Conservation (phyloP, 192 early-diverging fungal species). For the Backusella sp. region DNA sequence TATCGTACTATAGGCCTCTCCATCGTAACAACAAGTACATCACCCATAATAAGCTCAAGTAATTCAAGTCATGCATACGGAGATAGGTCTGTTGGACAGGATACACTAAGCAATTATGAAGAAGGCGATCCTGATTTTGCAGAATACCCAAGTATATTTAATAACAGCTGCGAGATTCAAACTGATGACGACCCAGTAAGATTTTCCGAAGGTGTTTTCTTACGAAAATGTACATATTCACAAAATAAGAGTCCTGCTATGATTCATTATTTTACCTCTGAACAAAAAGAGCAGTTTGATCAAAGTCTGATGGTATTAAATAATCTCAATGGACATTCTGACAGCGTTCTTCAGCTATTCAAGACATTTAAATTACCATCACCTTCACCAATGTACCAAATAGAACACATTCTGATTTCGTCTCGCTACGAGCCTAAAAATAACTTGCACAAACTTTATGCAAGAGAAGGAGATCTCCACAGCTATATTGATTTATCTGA, state of each 20-base stretch:
- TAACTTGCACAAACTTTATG: neutral
- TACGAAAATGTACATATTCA: neutral
- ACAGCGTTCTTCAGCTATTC: neutral
- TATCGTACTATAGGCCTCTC: neutral
- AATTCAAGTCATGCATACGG: neutral
- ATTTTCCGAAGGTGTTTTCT: neutral
- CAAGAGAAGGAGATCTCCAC: neutral
- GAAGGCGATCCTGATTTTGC: slow-evolving; percentile 3
- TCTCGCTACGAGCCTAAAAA: neutral
- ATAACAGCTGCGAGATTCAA: neutral
- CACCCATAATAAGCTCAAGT: neutral
- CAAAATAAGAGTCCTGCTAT: neutral
- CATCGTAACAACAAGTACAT: neutral
- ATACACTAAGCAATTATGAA: neutral
- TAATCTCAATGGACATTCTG: neutral
- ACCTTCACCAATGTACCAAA: neutral
- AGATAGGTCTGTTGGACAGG: neutral
- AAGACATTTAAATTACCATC: neutral
- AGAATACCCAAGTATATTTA: neutral
- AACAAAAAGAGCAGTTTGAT: neutral
- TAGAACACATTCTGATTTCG: neutral
- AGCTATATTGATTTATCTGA: neutral
- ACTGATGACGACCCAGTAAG: neutral
- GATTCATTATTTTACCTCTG: neutral
- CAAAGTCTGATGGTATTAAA: neutral